phyloP scores from a whole-genome alignment of 495 filamentous ascomycete species.

The Penicillium mononematosum region DNA sequence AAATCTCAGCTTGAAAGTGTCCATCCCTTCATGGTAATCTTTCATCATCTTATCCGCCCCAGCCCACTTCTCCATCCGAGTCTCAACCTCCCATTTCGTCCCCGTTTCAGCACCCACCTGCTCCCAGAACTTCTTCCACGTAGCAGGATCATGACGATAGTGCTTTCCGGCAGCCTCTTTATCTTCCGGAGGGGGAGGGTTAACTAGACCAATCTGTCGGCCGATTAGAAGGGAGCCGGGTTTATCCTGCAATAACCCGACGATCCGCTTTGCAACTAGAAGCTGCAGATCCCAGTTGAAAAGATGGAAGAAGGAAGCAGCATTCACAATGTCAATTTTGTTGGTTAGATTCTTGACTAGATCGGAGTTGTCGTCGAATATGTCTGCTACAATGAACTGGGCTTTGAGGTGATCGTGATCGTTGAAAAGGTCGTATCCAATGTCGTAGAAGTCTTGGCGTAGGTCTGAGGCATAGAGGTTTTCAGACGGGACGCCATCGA shows the following conservation, averaged over 20 bases:
- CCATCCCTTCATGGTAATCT: slow-evolving; percentile 16
- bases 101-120: slow-evolving; percentile 48
- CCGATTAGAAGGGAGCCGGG: slow-evolving; percentile 50
- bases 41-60: slow-evolving; percentile 13
- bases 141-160: slow-evolving; percentile 47
- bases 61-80: slow-evolving; percentile 24
- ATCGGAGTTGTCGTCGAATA: slow-evolving; percentile 47
- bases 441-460: slow-evolving; percentile 36
- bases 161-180: slow-evolving; percentile 15
- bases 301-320: slow-evolving; percentile 58
- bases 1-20: slow-evolving; percentile 24
- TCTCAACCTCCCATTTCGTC: slow-evolving; percentile 43
- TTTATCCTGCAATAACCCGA: slow-evolving; percentile 42
- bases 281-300: slow-evolving; percentile 57
- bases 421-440: slow-evolving; percentile 51
- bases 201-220: slow-evolving; percentile 42
- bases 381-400: slow-evolving; percentile 50
- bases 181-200: slow-evolving; percentile 27
- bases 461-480: slow-evolving; percentile 45
- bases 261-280: slow-evolving; percentile 43
- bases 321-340: slow-evolving; percentile 56
- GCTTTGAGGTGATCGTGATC: slow-evolving; percentile 43
- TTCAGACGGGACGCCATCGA: slow-evolving; percentile 29
- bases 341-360: slow-evolving; percentile 37
- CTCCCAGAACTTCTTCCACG: slow-evolving; percentile 51